Evolutionary conservation across 139 green algal species (phyloP).

Genomic region (Chlamydomonas asymmetrica): DNA sequence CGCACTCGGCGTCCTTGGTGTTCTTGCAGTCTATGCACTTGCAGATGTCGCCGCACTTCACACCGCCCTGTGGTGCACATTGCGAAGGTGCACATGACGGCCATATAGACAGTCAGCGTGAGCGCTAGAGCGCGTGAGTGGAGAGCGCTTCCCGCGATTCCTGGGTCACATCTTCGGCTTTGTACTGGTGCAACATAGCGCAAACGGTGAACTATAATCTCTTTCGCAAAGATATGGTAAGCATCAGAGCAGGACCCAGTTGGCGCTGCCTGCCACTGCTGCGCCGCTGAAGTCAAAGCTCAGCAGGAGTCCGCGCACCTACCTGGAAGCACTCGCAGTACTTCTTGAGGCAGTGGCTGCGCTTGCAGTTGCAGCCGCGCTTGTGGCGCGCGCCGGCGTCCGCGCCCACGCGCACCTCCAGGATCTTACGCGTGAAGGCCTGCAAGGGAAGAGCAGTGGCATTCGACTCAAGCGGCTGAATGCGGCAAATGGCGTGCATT

Average conservation of each 20-base stretch:
- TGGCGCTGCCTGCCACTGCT: background rate
- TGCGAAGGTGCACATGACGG: no score
- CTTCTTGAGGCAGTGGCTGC: conserved; percentile 92
- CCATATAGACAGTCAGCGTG: no score
- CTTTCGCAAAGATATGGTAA: background rate
- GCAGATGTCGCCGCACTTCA: conserved; percentile 84
- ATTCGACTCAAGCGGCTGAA: no score
- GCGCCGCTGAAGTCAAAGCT: background rate
- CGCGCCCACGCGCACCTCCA: conserved; percentile 26
- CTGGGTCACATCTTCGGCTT: no score
- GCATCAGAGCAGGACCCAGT: background rate
- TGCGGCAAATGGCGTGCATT: background rate
- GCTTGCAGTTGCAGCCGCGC: conserved; percentile 85
- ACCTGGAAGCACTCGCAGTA: conserved; percentile 99
- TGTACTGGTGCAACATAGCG: no score
- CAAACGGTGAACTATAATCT: no score
- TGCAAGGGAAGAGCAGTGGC: background rate
- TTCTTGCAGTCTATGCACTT: conserved; percentile 73
- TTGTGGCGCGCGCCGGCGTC: conserved; percentile 56
- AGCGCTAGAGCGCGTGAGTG: background rate
- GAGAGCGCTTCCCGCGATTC: background rate
- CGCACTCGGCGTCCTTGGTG: background rate
- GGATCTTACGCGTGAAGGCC: conserved; percentile 44
- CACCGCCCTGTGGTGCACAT: conserved; percentile 57
- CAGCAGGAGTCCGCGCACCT: background rate